Percentiles rank a stretch among this genome's conserved stretches.
Evolutionary conservation across 352 stramenopile species (phyloP).

Genomic region (Globisporangium solare): DNA sequence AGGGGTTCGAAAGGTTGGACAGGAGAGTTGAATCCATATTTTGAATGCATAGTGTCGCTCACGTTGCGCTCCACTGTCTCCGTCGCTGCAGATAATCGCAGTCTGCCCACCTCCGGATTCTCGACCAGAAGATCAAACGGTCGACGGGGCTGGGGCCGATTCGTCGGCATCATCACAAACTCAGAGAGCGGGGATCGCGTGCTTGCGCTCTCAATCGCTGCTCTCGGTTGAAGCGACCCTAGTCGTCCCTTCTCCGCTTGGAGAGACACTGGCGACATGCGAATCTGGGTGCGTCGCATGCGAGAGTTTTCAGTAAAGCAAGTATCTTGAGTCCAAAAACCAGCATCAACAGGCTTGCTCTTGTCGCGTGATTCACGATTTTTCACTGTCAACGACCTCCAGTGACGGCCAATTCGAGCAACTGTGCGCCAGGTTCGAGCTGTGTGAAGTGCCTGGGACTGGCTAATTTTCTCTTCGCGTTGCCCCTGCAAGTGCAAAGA

Average conservation of each 20-base stretch:
- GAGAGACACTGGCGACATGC: not conserved
- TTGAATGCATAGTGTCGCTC: constrained; percentile 2
- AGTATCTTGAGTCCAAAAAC: not conserved
- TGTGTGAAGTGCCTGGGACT: constrained; percentile 7
- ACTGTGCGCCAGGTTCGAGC: constrained; percentile 15
- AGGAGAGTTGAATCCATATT: constrained; percentile 14
- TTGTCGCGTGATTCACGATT: not conserved
- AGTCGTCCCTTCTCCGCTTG: not conserved
- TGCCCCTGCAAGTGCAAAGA: constrained; percentile 13
- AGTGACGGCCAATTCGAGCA: constrained; percentile 17
- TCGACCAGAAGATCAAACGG: constrained; percentile 26
- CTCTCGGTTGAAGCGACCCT: not conserved
- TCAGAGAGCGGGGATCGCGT: constrained; percentile 15
- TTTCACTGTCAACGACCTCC: constrained; percentile 8
- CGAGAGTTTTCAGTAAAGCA: not conserved
- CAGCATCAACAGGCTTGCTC: not conserved
- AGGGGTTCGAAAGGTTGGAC: constrained; percentile 9
- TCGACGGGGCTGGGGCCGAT: constrained; percentile 30
- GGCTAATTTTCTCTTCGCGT: constrained; percentile 7
- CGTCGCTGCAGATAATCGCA: not conserved
- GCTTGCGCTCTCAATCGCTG: not conserved
- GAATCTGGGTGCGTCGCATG: not conserved
- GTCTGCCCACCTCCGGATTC: not conserved
- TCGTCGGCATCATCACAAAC: constrained; percentile 29
- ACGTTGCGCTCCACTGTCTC: not conserved